Conservation (phyloP, 495 filamentous ascomycete species). For the Penicillium parvum region DNA sequence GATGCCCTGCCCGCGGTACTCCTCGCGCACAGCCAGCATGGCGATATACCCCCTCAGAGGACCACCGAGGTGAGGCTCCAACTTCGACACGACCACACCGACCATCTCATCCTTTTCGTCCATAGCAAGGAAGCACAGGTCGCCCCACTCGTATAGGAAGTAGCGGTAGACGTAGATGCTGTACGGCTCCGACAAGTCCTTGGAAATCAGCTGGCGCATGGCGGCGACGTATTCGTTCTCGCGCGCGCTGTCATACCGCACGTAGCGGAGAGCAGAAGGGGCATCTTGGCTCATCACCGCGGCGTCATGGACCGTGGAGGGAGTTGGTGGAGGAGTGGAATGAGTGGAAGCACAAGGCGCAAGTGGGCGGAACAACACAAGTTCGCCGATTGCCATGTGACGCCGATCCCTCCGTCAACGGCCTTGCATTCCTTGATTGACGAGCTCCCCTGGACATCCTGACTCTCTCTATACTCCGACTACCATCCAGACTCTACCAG, state of each 20-base stretch:
- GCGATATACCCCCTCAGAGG: constrained; percentile 94
- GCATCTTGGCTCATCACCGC: constrained; percentile 32
- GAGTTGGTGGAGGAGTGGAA: constrained; percentile 4
- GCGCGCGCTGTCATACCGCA: constrained; percentile 74
- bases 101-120: constrained; percentile 56
- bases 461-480: constrained; percentile 2
- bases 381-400: constrained; percentile 33
- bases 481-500: background rate
- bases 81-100: constrained; percentile 93
- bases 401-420: constrained; percentile 23
- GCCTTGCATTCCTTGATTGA: constrained; percentile 9
- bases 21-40: constrained; percentile 85
- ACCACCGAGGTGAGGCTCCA: constrained; percentile 79
- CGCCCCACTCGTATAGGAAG: constrained; percentile 97
- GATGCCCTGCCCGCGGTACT: constrained; percentile 80
- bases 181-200: constrained; percentile 96
- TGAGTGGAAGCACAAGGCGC: background rate
- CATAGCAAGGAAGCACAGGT: constrained; percentile 89
- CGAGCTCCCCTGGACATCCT: background rate
- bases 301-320: constrained; percentile 7
- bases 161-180: constrained; percentile 99
- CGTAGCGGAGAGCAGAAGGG: constrained; percentile 59
- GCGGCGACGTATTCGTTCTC: constrained; percentile 79
- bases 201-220: constrained; percentile 90
- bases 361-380: constrained; percentile 11